Percentiles rank a stretch among this genome's conserved stretches.
Conservation (phyloP, 148 eudicot species). For the Beta vulgaris region DNA sequence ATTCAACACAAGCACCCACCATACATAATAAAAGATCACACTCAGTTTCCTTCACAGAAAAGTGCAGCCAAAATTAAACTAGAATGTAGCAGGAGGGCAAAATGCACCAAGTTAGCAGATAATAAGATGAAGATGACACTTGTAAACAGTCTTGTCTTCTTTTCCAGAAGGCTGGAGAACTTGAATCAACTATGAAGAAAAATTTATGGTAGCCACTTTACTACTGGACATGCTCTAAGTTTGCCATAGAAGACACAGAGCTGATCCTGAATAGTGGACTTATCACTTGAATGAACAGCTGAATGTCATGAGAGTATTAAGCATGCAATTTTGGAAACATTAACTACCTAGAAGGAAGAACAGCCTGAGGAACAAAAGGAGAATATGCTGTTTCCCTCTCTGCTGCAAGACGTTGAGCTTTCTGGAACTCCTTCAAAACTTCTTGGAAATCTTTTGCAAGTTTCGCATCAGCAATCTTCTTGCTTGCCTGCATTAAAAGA, state of each 20-base stretch:
- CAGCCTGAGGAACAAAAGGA: conserved; percentile 67
- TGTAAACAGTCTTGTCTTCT: not conserved
- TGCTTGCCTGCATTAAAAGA: conserved; percentile 50
- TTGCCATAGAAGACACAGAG: not conserved
- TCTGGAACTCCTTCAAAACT: conserved; percentile 76
- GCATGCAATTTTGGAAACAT: conserved; percentile 2
- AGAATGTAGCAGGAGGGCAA: not conserved
- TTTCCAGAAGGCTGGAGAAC: not conserved
- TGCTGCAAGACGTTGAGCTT: conserved; percentile 87
- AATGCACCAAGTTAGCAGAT: not conserved
- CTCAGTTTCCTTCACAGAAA: not conserved
- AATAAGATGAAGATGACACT: not conserved
- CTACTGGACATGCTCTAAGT: not conserved
- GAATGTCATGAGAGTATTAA: not conserved
- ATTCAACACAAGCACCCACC: not conserved
- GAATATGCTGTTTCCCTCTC: conserved; percentile 81
- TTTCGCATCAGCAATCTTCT: conserved; percentile 80
- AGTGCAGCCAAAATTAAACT: not conserved
- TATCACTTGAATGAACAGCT: not conserved
- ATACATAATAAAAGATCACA: not conserved
- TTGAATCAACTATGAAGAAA: not conserved
- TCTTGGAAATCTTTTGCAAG: conserved; percentile 90
- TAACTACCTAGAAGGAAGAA: conserved; percentile 55
- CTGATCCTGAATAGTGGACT: not conserved
- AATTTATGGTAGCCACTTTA: not conserved